Evolutionary conservation across 176 grass and related monocot species (phyloP).

Genomic region (Bonia amplexicaulis): DNA sequence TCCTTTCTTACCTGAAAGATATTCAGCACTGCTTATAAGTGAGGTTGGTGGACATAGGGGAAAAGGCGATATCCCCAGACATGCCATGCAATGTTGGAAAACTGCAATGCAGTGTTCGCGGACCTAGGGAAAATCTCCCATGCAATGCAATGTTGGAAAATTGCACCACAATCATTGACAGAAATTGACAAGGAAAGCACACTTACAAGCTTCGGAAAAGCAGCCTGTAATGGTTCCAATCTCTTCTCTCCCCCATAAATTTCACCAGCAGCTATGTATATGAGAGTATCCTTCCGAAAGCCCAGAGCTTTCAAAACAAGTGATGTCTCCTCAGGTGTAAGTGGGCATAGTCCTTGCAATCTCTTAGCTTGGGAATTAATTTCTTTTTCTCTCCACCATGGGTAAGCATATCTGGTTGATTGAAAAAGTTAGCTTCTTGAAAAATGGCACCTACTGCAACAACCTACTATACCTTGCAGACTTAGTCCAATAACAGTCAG

Average conservation of each 20-base stretch:
- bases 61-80: neutral
- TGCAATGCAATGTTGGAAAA: constrained; percentile 8
- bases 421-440: constrained; percentile 6
- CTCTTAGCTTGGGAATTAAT: constrained; percentile 79
- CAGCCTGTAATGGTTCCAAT: constrained; percentile 47
- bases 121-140: neutral
- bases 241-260: constrained; percentile 81
- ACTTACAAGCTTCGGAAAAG: constrained; percentile 84
- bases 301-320: constrained; percentile 78
- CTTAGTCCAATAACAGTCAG: neutral
- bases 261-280: constrained; percentile 88
- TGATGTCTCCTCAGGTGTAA: constrained; percentile 80
- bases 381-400: constrained; percentile 99
- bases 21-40: constrained; percentile 18
- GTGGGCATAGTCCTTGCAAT: constrained; percentile 82
- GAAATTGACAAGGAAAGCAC: neutral
- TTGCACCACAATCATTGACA: neutral
- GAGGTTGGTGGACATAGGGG: neutral
- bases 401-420: constrained; percentile 79
- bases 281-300: constrained; percentile 57
- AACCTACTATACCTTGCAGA: neutral
- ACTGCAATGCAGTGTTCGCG: neutral
- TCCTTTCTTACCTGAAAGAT: constrained; percentile 86
- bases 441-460: neutral
- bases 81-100: neutral